These are phyloP conservation scores for Pueraria montana DNA, from an alignment of 306 rosid genomes.

Conservation along the genomic window DNA sequence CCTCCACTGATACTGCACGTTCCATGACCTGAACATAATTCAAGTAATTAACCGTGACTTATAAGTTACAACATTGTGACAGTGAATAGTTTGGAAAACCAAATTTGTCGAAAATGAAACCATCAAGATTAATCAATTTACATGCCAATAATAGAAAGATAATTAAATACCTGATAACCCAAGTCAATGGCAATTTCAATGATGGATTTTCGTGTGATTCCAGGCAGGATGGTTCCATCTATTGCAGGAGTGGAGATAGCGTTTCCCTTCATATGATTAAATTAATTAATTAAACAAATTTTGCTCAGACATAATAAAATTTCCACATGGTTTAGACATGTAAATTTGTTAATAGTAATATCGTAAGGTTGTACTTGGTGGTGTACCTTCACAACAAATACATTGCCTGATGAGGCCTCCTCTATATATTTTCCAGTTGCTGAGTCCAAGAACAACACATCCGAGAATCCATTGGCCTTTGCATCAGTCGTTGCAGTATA, in stretches of 20 bases:
- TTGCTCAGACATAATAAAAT: not conserved
- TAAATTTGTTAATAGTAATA: too few relatives aligned
- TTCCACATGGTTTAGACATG: too few relatives aligned
- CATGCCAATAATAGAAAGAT: too few relatives aligned
- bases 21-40: too few relatives aligned
- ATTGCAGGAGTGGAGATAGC: constrained; percentile 58
- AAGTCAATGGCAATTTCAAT: constrained; percentile 62
- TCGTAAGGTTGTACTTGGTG: too few relatives aligned
- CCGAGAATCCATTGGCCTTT: constrained; percentile 63
- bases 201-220: constrained; percentile 36
- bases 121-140: too few relatives aligned
- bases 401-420: constrained; percentile 59
- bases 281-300: too few relatives aligned
- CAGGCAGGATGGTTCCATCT: constrained; percentile 68
- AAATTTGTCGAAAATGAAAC: too few relatives aligned
- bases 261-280: constrained; percentile 56
- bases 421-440: constrained; percentile 59
- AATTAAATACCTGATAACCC: constrained; percentile 60
- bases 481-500: constrained; percentile 51
- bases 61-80: too few relatives aligned
- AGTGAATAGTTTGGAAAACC: too few relatives aligned
- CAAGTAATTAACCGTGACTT: too few relatives aligned
- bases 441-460: constrained; percentile 67
- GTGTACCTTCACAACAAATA: constrained; percentile 66
- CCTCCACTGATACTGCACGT: too few relatives aligned